phyloP scores from a whole-genome alignment of 176 grass and related monocot species.

The Musa troglodytarum region DNA sequence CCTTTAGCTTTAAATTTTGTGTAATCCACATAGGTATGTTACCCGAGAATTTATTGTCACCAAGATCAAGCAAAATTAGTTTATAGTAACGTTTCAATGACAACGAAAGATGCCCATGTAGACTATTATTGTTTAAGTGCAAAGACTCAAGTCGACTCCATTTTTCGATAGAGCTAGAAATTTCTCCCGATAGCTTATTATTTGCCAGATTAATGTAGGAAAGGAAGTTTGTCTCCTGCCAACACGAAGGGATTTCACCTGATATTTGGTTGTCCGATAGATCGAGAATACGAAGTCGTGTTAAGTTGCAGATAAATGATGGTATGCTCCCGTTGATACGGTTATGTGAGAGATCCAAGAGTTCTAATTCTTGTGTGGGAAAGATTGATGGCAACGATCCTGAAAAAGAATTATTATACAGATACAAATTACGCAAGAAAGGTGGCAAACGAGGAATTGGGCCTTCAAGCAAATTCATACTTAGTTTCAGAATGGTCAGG shows the following conservation, averaged over 20 bases:
- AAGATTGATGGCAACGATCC: slow-evolving; percentile 10
- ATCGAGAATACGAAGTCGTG: slow-evolving; percentile 3
- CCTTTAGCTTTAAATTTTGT: background rate
- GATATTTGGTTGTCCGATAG: slow-evolving; percentile 21
- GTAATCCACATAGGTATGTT: slow-evolving; percentile 21
- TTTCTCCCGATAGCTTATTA: slow-evolving; percentile 7
- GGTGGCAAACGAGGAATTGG: slow-evolving; percentile 8
- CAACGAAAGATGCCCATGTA: slow-evolving; percentile 2
- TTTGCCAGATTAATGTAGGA: background rate
- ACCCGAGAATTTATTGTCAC: slow-evolving; percentile 15
- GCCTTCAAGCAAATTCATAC: slow-evolving; percentile 25
- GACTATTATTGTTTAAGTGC: slow-evolving; percentile 2
- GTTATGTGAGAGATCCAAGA: slow-evolving; percentile 24
- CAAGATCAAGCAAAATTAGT: slow-evolving; percentile 3
- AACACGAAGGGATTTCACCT: slow-evolving; percentile 27
- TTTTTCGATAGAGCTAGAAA: background rate
- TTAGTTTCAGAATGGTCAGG: background rate
- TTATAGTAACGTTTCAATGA: background rate
- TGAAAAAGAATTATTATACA: slow-evolving; percentile 25
- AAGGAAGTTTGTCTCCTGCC: background rate
- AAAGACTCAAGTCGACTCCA: background rate
- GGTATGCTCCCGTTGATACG: slow-evolving; percentile 22
- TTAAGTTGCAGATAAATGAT: slow-evolving; percentile 2
- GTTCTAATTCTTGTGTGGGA: background rate
- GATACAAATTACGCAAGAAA: background rate